Percentiles rank a stretch among this genome's conserved stretches.
Evolutionary conservation across 176 grass and related monocot species (phyloP).

Genomic region (Musa acuminata): DNA sequence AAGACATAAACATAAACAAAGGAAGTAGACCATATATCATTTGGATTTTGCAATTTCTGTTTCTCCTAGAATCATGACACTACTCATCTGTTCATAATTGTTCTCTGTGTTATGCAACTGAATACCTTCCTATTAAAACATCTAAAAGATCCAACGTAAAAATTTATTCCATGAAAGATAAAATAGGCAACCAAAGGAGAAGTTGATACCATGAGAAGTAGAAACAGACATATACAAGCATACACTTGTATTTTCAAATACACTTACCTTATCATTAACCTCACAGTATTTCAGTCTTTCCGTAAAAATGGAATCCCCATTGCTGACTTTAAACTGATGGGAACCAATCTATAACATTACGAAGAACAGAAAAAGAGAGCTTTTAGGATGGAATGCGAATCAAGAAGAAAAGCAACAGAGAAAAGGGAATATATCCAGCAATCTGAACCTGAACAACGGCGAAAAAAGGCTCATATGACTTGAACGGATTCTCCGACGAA

Average conservation of each 20-base stretch:
- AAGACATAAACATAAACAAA: too few species aligned
- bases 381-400: constrained; percentile 10
- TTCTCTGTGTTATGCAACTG: too few species aligned
- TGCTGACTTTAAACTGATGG: constrained; percentile 99
- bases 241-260: too few species aligned
- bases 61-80: too few species aligned
- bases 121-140: too few species aligned
- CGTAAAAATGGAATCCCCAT: constrained; percentile 94
- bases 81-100: too few species aligned
- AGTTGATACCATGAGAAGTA: neutral
- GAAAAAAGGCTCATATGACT: constrained; percentile 70
- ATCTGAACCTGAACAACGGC: constrained; percentile 73
- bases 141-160: too few species aligned
- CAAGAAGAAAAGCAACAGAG: neutral
- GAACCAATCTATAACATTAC: constrained; percentile 59
- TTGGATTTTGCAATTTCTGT: too few species aligned
- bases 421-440: neutral
- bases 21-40: too few species aligned
- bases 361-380: neutral
- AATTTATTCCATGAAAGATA: too few species aligned
- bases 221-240: neutral
- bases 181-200: neutral
- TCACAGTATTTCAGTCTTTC: constrained; percentile 89
- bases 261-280: constrained; percentile 82
- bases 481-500: constrained; percentile 82